Conservation (phyloP, 768 basidiomycete species). For the Calvatia gigantea region DNA sequence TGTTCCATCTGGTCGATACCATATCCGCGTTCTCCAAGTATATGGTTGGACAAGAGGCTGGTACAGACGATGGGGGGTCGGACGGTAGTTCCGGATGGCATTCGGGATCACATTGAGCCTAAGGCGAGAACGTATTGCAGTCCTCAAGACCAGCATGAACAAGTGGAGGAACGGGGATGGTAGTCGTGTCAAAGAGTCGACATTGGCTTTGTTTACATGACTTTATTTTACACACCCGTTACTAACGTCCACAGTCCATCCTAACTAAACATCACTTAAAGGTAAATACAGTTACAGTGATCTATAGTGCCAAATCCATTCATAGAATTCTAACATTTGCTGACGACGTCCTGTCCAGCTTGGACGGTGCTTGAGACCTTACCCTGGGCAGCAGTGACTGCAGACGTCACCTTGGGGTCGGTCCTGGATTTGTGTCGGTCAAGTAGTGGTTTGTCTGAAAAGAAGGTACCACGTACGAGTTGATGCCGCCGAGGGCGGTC, state of each 20-base stretch:
- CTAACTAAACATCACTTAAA: neutral
- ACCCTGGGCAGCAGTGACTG: conserved; percentile 16
- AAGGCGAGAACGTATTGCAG: conserved; percentile 20
- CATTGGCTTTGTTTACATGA: neutral
- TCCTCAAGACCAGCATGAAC: conserved; percentile 29
- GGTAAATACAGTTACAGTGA: neutral
- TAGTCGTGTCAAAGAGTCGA: neutral
- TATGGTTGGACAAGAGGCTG: conserved; percentile 20
- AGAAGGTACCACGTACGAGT: conserved; percentile 17
- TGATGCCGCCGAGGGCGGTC: conserved; percentile 21
- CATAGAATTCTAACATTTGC: conserved; percentile 14
- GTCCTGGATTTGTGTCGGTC: conserved; percentile 13
- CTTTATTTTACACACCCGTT: conserved; percentile 2
- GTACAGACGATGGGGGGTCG: conserved; percentile 17
- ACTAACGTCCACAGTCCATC: neutral
- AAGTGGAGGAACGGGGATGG: conserved; percentile 5
- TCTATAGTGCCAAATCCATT: neutral
- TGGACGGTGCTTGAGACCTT: conserved; percentile 21
- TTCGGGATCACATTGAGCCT: neutral
- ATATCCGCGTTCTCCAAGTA: conserved; percentile 16
- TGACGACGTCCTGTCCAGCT: conserved; percentile 20
- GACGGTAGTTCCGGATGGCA: conserved; percentile 11
- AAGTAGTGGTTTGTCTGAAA: neutral
- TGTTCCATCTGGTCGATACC: conserved; percentile 32
- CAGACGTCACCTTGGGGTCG: conserved; percentile 19